Evolutionary conservation across 352 stramenopile species (phyloP), one percentile per base, ranked within the genome.

Genomic region (Phytophthora pseudosyringae): DNA sequence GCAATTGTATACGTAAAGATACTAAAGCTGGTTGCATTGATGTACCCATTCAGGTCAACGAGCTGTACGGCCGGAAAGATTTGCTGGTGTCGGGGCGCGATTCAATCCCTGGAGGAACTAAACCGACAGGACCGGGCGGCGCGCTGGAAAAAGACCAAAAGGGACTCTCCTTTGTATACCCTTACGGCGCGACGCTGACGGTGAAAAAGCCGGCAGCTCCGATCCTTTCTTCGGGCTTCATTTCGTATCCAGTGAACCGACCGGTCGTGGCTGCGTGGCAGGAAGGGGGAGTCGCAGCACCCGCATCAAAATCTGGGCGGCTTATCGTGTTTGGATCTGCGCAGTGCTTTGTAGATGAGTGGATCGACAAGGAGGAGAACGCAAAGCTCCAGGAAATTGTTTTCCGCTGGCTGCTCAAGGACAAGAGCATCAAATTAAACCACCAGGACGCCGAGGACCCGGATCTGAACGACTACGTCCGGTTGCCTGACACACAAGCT

Each of bases 351-450:
- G 81, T 83, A 12, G 96, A 99, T 65, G 88, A 98, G 38, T 99
- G 91, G 90, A 73, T 99, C 18, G 92, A 98, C 67, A 98, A 98
- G 71, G 92, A 98, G 67, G 90, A 98, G 53, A 99, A 99, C 73
- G 64, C 59, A 5, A 94, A 95, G 58, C 76, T 99, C 3, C 90
- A 91, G 57, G 92, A 98, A 46, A 86, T 98, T 44, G 61, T 99
- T 33, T 93, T 98, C 48, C 86, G 91, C 26, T 99, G 95, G 90
- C 74, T 99, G 1, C 76, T 98, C 0, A 89, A 92, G 36, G 90
- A 98, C 71, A 86, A 84, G 36, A 45, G 63, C 5, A 88, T 94
- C 49, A 78, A 78, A 38, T 82, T 88, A 43, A 80, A 90, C 29
- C 65, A 83, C 13, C 74, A 89, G 25, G 86, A 94, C 29, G 81